Conservation (phyloP, 139 green algal genomes). For the Coelastrella sp. region DNA sequence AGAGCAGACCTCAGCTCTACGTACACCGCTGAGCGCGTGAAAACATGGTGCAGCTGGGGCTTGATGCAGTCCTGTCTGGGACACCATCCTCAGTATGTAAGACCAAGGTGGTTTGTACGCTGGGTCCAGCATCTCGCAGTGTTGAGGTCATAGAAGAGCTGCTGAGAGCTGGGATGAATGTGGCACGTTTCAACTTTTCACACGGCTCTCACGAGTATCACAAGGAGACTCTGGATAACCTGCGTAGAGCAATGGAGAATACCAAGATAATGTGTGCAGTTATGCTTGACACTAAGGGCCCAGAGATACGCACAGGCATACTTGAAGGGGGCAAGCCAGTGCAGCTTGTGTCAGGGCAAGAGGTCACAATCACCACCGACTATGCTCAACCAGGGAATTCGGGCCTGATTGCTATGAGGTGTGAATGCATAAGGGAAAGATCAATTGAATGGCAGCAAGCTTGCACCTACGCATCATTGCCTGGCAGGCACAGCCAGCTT, state of each 20-base stretch:
- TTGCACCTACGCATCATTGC: no score
- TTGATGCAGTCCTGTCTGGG: slow-evolving; percentile 76
- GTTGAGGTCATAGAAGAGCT: slow-evolving; percentile 91
- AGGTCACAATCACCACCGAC: slow-evolving; percentile 96
- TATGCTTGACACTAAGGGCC: slow-evolving; percentile 99
- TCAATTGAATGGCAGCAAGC: not conserved
- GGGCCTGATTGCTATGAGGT: slow-evolving; percentile 89
- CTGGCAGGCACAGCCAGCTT: no score
- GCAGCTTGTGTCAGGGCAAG: slow-evolving; percentile 76
- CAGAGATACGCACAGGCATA: slow-evolving; percentile 97
- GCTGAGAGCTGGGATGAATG: slow-evolving; percentile 91
- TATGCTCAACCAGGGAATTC: slow-evolving; percentile 87
- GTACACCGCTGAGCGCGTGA: not conserved
- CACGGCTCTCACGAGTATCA: slow-evolving; percentile 97
- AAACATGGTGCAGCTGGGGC: slow-evolving; percentile 75
- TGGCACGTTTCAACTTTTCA: slow-evolving; percentile 98
- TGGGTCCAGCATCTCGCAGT: slow-evolving; percentile 85
- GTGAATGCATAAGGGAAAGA: not conserved
- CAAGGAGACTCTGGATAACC: slow-evolving; percentile 95
- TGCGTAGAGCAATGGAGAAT: slow-evolving; percentile 87
- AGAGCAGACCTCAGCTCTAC: no score
- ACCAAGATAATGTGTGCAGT: slow-evolving; percentile 97
- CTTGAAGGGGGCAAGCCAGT: slow-evolving; percentile 92
- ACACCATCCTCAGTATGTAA: slow-evolving; percentile 37
- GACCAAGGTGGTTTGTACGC: slow-evolving; percentile 86